phyloP scores from a whole-genome alignment of 495 filamentous ascomycete genomes.

The Podospora tetraspora region DNA sequence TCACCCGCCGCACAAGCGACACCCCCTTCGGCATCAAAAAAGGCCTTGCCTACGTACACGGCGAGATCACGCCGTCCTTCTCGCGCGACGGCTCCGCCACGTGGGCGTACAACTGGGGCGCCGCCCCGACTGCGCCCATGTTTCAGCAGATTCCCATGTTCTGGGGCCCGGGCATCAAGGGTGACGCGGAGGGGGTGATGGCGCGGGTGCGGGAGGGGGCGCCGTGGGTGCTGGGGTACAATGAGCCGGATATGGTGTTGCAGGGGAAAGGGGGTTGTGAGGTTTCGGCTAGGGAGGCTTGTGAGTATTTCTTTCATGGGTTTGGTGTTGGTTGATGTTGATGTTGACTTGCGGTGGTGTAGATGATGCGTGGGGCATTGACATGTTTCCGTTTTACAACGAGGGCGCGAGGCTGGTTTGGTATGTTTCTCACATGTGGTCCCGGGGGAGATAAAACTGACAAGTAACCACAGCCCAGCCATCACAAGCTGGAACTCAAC shows the following conservation, averaged over 20 bases:
- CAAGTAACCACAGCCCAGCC: constrained; percentile 6
- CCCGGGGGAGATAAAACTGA: neutral
- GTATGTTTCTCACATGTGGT: neutral
- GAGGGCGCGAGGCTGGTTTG: constrained; percentile 14
- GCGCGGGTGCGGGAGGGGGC: constrained; percentile 1
- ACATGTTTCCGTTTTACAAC: constrained; percentile 12
- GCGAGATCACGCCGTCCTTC: neutral
- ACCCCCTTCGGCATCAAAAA: constrained; percentile 16
- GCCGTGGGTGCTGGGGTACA: constrained; percentile 16
- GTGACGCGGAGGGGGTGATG: constrained; percentile 1
- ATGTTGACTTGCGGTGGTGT: neutral
- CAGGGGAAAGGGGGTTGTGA: neutral
- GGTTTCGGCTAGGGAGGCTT: constrained; percentile 3
- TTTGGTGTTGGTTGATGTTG: no score
- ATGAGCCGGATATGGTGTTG: constrained; percentile 12
- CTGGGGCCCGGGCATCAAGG: constrained; percentile 1
- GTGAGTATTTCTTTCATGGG: no score
- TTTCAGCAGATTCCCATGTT: constrained; percentile 16
- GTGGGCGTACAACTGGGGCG: constrained; percentile 18
- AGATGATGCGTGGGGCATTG: constrained; percentile 11
- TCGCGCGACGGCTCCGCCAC: constrained; percentile 7
- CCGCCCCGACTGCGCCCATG: neutral
- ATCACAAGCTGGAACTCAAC: constrained; percentile 10
- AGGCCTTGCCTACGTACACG: constrained; percentile 10
- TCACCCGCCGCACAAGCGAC: constrained; percentile 5